A percentile compares a stretch with the other conserved stretches of the same genome.
These are phyloP conservation scores for Sugiyamaella lignohabitans DNA, from an alignment of 805 yeast genomes.

Conservation along the genomic window DNA sequence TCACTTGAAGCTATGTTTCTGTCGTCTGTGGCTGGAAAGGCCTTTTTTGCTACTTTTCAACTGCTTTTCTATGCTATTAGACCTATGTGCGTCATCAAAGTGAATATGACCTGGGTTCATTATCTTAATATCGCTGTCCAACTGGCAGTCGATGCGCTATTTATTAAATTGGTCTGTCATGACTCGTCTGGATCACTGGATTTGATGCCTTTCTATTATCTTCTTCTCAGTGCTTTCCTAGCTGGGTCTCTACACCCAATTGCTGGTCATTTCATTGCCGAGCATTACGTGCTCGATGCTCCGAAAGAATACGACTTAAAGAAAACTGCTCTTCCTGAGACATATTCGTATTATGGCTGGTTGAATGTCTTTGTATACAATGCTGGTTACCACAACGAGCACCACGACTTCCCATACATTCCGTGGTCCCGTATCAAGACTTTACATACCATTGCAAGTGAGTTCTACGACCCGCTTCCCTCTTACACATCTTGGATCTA, in stretches of 20 bases:
- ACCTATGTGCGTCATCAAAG: constrained; percentile 77
- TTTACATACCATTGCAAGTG: constrained; percentile 61
- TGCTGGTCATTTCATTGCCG: constrained; percentile 95
- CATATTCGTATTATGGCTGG: constrained; percentile 82
- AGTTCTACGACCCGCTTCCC: constrained; percentile 78
- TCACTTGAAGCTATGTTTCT: constrained; percentile 64
- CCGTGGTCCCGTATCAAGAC: constrained; percentile 80
- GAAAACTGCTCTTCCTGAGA: constrained; percentile 48
- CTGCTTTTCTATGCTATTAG: constrained; percentile 82
- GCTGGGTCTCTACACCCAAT: constrained; percentile 93
- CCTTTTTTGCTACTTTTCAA: constrained; percentile 86
- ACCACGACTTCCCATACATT: constrained; percentile 89
- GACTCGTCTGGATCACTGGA: constrained; percentile 43
- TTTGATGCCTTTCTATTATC: constrained; percentile 53
- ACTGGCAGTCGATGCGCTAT: constrained; percentile 47
- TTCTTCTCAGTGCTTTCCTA: constrained; percentile 68
- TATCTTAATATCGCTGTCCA: constrained; percentile 59
- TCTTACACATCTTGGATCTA: constrained; percentile 70
- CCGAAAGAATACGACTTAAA: constrained; percentile 35
- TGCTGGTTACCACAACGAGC: constrained; percentile 91
- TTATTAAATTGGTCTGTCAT: constrained; percentile 36
- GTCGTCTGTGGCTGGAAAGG: constrained; percentile 75
- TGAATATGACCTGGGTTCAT: constrained; percentile 71
- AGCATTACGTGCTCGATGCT: constrained; percentile 73
- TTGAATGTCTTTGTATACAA: constrained; percentile 80